Evolutionary conservation across 495 filamentous ascomycete species (phyloP).

Genomic region (Aspergillus kassunensis): DNA sequence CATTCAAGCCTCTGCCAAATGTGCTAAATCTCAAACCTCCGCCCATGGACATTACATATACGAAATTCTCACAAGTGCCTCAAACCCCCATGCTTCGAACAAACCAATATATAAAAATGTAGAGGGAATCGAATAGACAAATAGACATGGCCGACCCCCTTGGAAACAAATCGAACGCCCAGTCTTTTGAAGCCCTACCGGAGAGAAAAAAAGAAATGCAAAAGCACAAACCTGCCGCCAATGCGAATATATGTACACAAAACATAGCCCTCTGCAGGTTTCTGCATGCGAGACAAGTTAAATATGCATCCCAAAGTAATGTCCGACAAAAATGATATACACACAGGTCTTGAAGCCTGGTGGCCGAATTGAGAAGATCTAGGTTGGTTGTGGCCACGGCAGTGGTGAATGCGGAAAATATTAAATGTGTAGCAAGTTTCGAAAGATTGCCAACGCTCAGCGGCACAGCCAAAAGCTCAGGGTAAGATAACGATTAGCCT

Average conservation of each 20-base stretch:
- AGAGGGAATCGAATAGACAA: constrained; percentile 9
- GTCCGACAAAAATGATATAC: constrained; percentile 25
- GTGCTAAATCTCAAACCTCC: constrained; percentile 17
- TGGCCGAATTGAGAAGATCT: constrained; percentile 14
- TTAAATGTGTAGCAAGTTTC: too few species aligned
- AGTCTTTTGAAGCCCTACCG: constrained; percentile 6
- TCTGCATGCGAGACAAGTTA: constrained; percentile 19
- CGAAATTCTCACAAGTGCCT: constrained; percentile 14
- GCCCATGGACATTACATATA: constrained; percentile 17
- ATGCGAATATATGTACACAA: constrained; percentile 30
- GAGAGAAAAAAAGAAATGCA: constrained; percentile 6
- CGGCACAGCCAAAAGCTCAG: neutral
- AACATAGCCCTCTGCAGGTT: constrained; percentile 18
- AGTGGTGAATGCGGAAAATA: neutral
- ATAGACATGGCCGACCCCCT: constrained; percentile 1
- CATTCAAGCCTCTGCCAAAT: constrained; percentile 5
- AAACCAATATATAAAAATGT: constrained; percentile 20
- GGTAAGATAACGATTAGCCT: constrained; percentile 5
- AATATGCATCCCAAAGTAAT: constrained; percentile 8
- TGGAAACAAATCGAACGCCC: constrained; percentile 5
- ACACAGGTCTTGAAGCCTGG: constrained; percentile 16
- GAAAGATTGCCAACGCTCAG: neutral
- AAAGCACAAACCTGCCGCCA: constrained; percentile 20
- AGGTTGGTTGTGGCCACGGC: neutral
- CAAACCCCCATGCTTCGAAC: constrained; percentile 14